Percentiles rank a stretch among this genome's conserved stretches.
These are phyloP conservation scores for Aristolochia californica DNA, from an alignment of 164 flowering plant species.

Conservation along the genomic window DNA sequence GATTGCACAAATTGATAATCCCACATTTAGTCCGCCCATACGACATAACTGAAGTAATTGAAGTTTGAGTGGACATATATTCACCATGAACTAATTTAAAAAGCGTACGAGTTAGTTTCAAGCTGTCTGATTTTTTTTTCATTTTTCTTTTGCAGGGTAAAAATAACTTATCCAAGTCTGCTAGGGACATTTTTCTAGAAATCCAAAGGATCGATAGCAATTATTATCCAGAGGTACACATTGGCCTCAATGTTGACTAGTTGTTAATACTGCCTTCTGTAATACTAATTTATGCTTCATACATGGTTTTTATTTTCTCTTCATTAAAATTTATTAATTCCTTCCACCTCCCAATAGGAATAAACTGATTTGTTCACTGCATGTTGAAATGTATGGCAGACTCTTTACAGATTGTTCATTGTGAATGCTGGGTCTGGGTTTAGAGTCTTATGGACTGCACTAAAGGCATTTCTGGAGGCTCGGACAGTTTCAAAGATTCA, in stretches of 20 bases:
- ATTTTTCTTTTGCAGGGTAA: constrained; percentile 28
- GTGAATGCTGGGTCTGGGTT: constrained; percentile 73
- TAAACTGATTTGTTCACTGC: neutral
- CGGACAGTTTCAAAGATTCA: constrained; percentile 51
- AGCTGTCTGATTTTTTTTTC: neutral
- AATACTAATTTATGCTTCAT: too few species aligned
- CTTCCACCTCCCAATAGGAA: neutral
- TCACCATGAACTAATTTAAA: neutral
- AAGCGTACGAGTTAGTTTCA: neutral
- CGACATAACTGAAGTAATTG: too few species aligned
- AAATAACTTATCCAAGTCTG: constrained; percentile 55
- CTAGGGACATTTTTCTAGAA: constrained; percentile 48
- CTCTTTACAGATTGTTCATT: constrained; percentile 49
- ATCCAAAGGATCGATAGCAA: constrained; percentile 60
- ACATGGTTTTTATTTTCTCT: too few species aligned
- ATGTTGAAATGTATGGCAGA: constrained; percentile 31
- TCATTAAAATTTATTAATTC: too few species aligned
- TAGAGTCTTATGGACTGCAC: constrained; percentile 50
- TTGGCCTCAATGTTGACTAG: too few species aligned
- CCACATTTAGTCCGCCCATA: too few species aligned
- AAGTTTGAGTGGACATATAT: neutral
- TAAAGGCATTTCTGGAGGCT: constrained; percentile 49
- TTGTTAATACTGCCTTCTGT: too few species aligned
- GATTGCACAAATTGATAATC: too few species aligned
- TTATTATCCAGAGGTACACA: constrained; percentile 68